These are phyloP conservation scores for Penicillium griseofulvum DNA, from an alignment of 2,329 filamentous ascomycete species.

Conservation along the genomic window DNA sequence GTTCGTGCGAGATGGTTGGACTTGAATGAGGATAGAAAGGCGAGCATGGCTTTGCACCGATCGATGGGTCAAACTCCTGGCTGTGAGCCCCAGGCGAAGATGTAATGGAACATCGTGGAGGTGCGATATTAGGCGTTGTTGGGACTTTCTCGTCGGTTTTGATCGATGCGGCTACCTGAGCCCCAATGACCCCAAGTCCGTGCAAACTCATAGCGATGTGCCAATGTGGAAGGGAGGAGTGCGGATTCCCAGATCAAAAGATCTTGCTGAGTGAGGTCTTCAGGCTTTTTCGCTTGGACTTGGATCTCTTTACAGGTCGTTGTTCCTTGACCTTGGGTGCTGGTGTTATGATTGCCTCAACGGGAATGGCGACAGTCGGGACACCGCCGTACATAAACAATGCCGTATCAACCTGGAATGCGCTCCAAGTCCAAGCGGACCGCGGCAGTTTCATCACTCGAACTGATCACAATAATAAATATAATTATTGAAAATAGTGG, in stretches of 20 bases:
- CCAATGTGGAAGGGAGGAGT: not conserved
- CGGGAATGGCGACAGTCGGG: slow-evolving; percentile 17
- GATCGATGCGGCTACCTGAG: slow-evolving; percentile 25
- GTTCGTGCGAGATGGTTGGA: slow-evolving; percentile 27
- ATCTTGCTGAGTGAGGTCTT: slow-evolving; percentile 14
- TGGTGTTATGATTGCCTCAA: slow-evolving; percentile 13
- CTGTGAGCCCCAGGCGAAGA: slow-evolving; percentile 17
- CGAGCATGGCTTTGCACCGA: slow-evolving; percentile 42
- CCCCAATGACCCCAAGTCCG: slow-evolving; percentile 27
- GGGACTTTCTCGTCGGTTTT: slow-evolving; percentile 24
- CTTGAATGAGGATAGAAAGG: slow-evolving; percentile 46
- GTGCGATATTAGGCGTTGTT: slow-evolving; percentile 8
- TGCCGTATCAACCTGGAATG: slow-evolving; percentile 25
- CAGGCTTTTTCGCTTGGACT: slow-evolving; percentile 10
- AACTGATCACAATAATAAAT: slow-evolving; percentile 5
- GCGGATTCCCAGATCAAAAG: slow-evolving; percentile 3
- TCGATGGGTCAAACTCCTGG: slow-evolving; percentile 39
- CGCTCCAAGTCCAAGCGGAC: slow-evolving; percentile 17
- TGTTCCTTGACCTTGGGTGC: slow-evolving; percentile 4
- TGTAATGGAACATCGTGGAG: slow-evolving; percentile 15
- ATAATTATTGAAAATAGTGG: not conserved
- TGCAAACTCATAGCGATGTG: slow-evolving; percentile 22
- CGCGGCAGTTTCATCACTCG: slow-evolving; percentile 18
- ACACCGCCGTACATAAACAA: slow-evolving; percentile 26
- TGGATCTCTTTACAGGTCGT: slow-evolving; percentile 1